Evolutionary conservation across 2,329 filamentous ascomycete genomes (phyloP).

Genomic region (Xylaria sp.): DNA sequence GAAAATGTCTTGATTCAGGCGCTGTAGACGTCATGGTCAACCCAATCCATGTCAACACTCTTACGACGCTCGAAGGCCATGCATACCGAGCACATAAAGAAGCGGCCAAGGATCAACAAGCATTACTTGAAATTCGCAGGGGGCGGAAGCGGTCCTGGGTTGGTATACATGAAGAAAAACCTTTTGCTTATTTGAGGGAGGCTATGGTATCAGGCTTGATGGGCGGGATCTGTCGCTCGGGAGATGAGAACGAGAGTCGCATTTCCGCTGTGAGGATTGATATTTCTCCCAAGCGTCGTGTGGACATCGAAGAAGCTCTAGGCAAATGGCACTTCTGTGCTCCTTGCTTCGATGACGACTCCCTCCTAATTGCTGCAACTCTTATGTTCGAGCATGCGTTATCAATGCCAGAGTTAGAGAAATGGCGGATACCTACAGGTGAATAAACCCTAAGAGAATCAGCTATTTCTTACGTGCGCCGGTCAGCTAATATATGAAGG

Average conservation of each 20-base stretch:
- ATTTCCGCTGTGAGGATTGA: conserved; percentile 69
- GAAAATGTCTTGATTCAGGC: conserved; percentile 81
- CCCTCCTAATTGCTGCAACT: conserved; percentile 83
- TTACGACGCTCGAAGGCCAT: conserved; percentile 79
- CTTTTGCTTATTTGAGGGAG: conserved; percentile 87
- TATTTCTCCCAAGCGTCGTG: conserved; percentile 69
- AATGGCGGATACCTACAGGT: conserved; percentile 82
- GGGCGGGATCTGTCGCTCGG: conserved; percentile 81
- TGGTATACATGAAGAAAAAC: conserved; percentile 81
- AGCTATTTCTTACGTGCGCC: conserved; percentile 30
- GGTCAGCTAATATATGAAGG: conserved; percentile 47
- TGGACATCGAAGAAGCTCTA: conserved; percentile 70
- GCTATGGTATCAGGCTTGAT: conserved; percentile 93
- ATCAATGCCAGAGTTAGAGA: conserved; percentile 77
- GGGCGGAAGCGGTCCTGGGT: conserved; percentile 91
- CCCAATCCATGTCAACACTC: conserved; percentile 74
- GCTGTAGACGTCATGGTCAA: conserved; percentile 85
- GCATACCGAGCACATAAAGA: conserved; percentile 83
- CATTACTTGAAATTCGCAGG: conserved; percentile 73
- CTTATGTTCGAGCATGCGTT: conserved; percentile 91
- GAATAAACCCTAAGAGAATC: conserved; percentile 41
- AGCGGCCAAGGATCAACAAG: conserved; percentile 73
- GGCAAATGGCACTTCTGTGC: conserved; percentile 88
- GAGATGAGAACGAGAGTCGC: conserved; percentile 66
- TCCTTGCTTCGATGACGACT: conserved; percentile 87